A percentile compares a stretch with the other conserved stretches of the same genome.
phyloP scores from a whole-genome alignment of 2,329 filamentous ascomycete species.

The Exophiala calicioides region DNA sequence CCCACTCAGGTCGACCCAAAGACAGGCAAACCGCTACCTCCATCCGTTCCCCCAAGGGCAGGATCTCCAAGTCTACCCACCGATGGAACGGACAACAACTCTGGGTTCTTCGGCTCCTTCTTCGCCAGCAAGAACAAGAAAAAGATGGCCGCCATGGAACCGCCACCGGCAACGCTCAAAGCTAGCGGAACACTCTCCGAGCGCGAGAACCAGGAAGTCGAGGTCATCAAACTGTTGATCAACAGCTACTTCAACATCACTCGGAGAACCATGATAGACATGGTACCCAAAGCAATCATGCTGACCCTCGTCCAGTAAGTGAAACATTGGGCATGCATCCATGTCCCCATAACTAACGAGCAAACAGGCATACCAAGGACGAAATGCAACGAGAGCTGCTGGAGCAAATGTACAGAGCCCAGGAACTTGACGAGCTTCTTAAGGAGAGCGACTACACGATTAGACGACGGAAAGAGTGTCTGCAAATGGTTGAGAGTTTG shows the following conservation, averaged over 20 bases:
- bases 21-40: constrained; percentile 88
- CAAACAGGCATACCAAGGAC: constrained; percentile 80
- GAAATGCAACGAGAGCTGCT: constrained; percentile 97
- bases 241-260: constrained; percentile 98
- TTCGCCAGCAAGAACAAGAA: constrained; percentile 99
- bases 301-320: constrained; percentile 90
- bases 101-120: constrained; percentile 96
- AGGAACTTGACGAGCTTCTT: constrained; percentile 87
- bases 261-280: constrained; percentile 97
- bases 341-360: constrained; percentile 21
- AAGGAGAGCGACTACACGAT: constrained; percentile 98
- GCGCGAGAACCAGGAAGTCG: constrained; percentile 91
- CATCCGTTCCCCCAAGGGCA: constrained; percentile 67
- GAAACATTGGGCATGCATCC: not conserved
- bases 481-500: constrained; percentile 97
- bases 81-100: constrained; percentile 57
- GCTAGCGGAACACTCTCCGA: constrained; percentile 91
- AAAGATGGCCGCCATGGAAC: constrained; percentile 99
- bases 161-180: constrained; percentile 88
- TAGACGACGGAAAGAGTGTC: constrained; percentile 92
- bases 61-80: constrained; percentile 71
- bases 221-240: constrained; percentile 97
- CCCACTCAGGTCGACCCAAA: constrained; percentile 97
- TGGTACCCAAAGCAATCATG: constrained; percentile 99
- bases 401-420: constrained; percentile 93